A percentile compares a stretch with the other conserved stretches of the same genome.
Conservation (phyloP, 2,329 filamentous ascomycete species). For the Fusarium palustre region DNA sequence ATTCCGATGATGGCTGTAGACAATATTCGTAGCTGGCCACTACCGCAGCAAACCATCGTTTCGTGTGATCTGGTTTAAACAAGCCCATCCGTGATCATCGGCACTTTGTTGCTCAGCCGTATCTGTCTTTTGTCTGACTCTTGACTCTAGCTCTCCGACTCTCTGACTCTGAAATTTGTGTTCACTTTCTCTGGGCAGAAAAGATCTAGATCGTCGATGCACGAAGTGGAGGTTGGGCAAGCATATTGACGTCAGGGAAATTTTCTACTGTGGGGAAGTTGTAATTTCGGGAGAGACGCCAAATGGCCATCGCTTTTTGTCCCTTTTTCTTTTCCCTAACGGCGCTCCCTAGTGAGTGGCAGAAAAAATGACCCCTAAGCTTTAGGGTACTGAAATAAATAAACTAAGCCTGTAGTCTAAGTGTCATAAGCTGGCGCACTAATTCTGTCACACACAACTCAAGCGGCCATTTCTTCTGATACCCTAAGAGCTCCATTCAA, state of each 20-base stretch:
- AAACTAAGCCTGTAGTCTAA: too few relatives aligned
- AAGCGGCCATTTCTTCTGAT: too few relatives aligned
- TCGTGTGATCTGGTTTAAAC: neutral
- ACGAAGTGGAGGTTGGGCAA: constrained; percentile 12
- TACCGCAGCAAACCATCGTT: neutral
- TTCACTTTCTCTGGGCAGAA: neutral
- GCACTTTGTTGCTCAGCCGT: constrained; percentile 4
- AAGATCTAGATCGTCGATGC: constrained; percentile 36
- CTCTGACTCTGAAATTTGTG: constrained; percentile 3
- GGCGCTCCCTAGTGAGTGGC: too few relatives aligned
- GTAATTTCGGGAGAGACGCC: constrained; percentile 38
- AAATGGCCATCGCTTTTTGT: constrained; percentile 11
- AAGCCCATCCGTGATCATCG: neutral
- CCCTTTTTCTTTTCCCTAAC: constrained; percentile 14
- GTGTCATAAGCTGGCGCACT: too few relatives aligned
- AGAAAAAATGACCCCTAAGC: too few relatives aligned
- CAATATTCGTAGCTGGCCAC: neutral
- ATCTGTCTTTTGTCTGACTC: neutral
- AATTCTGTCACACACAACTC: too few relatives aligned
- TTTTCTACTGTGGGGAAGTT: constrained; percentile 36
- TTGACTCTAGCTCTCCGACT: neutral
- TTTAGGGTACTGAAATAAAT: too few relatives aligned
- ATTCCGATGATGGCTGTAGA: too few relatives aligned
- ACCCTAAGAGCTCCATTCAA: too few relatives aligned
- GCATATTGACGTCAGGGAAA: constrained; percentile 42